Percentiles rank a stretch among this genome's conserved stretches.
These are phyloP conservation scores for Fusarium agapanthi DNA, from an alignment of 2,329 filamentous ascomycete genomes.

Conservation along the genomic window DNA sequence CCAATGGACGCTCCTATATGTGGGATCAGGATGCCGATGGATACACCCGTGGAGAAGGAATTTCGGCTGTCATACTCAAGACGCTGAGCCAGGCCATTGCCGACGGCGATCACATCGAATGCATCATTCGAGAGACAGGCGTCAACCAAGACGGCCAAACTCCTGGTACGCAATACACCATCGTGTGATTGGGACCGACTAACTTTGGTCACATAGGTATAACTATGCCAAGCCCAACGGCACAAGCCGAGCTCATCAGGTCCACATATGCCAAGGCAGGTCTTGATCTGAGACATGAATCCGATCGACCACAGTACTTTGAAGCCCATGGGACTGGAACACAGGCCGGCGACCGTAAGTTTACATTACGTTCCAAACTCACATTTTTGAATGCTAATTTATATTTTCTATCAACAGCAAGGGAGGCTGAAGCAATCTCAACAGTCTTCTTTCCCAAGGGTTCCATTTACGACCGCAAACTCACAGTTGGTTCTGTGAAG, in stretches of 20 bases:
- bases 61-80: conserved; percentile 6
- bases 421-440: conserved; percentile 8
- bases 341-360: background rate
- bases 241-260: background rate
- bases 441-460: background rate
- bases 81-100: background rate
- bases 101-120: background rate
- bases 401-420: background rate
- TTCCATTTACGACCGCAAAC: background rate
- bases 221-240: background rate
- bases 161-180: background rate
- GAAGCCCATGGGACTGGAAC: conserved; percentile 22
- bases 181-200: background rate
- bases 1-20: background rate
- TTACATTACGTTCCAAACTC: background rate
- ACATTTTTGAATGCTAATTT: background rate
- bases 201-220: background rate
- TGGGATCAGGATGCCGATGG: conserved; percentile 8
- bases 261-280: background rate
- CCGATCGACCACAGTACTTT: background rate
- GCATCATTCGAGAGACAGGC: background rate
- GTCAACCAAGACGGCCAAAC: background rate
- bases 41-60: conserved; percentile 21
- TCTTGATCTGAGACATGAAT: background rate
- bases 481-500: conserved; percentile 4